Evolutionary conservation across 139 green algal genomes (phyloP).

Genomic region (Chlorella sp.): DNA sequence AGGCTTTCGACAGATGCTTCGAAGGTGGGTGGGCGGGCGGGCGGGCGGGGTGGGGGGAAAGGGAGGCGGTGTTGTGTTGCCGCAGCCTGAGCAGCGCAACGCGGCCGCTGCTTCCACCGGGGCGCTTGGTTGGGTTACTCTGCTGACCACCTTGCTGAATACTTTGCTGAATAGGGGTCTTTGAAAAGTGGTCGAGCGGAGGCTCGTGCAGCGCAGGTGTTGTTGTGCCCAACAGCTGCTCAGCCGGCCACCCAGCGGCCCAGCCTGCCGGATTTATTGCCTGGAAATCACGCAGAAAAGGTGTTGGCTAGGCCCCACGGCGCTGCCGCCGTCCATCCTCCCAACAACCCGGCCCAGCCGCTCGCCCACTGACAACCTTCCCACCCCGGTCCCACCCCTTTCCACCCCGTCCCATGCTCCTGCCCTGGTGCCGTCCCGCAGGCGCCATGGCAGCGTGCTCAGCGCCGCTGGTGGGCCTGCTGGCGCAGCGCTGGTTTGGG

Average conservation of each 20-base stretch:
- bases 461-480: slow-evolving; percentile 64
- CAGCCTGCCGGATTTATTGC: too few species aligned
- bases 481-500: slow-evolving; percentile 66
- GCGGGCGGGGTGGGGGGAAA: background rate
- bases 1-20: slow-evolving; percentile 78
- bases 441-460: slow-evolving; percentile 55
- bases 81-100: background rate
- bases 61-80: too few species aligned
- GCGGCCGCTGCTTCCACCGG: background rate
- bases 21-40: slow-evolving; percentile 2
- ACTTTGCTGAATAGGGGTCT: background rate
- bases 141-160: background rate
- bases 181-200: background rate
- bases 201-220: too few species aligned
- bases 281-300: too few species aligned
- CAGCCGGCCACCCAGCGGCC: too few species aligned
- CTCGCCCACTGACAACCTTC: background rate
- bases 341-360: background rate
- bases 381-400: too few species aligned
- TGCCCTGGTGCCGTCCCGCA: background rate
- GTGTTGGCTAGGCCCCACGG: too few species aligned
- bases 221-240: too few species aligned
- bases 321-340: too few species aligned
- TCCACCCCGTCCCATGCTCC: background rate
- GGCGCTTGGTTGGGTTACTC: too few species aligned